Base-by-base conservation (phyloP, 768 basidiomycete genomes). In the Tylopilus plumbeoviolaceoides region DNA sequence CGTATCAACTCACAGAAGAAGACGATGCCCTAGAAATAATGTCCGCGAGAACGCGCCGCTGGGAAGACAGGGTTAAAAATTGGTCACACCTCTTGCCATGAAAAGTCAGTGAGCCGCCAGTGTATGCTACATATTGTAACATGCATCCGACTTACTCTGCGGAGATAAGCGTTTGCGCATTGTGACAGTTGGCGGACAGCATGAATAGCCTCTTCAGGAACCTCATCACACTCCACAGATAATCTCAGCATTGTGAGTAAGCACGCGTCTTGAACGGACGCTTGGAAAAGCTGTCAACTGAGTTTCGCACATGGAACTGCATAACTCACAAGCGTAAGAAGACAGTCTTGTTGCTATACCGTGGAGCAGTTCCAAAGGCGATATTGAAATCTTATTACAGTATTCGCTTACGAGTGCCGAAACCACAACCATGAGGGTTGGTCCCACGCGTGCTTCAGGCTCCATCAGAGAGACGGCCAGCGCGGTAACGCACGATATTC, bases 161-260 rank as follows among this genome's bases (percentile, higher is more conserved):
- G 78, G 49, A 91, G 80, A 62, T 85, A 78, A 21, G 78, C 70
- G 27, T 81, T 73, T 8, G 80, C 72, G 7, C 61, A 66, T 47
- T 76, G 70, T 12, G 74, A 70, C 40, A 84, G 48, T 35, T 69
- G 69, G 20, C 68, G 66, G 11, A 89, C 79, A 14, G 63, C 57
- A 21, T 63, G 66, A 14, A 72, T 57, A 21, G 81, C 73, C 7
- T 78, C 69, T 18, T 72, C 63, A 4, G 84, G 79, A 11, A 86
- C 63, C 21, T 77, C 70, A 10, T 80, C 77, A 59, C 82, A 85
- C 18, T 82, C 78, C 3, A 78, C 80, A 45, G 78, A 73, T 28
- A 90, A 56, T 48, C 88, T 77, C 33, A 91, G 68, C 84, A 92
- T 87, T 4, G 84, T 76, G 30, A 91, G 64, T 28, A 93, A 68